Evolutionary conservation across 176 grass and related monocot genomes (phyloP), one percentile per base, ranked within the genome.

Genomic region (Aegilops tauschii): DNA sequence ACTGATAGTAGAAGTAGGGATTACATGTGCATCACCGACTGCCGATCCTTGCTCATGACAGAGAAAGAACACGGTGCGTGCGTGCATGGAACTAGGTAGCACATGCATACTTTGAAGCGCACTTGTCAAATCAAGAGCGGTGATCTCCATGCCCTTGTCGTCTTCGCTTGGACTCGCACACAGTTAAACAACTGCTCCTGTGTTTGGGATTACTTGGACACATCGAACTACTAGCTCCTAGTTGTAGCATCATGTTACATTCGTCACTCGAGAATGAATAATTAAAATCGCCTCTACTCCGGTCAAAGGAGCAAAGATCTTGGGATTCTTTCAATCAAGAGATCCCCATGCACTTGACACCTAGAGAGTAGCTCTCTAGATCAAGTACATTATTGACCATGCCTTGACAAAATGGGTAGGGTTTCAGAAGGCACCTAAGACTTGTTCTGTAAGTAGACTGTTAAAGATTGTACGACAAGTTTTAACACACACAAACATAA

Each of bases 71-170:
- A 74, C 12, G 77, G 37, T 10, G 28, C 40, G 14, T 82, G 30
- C n/a, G 63, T 88, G 71, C 70, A 62, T 42, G 70, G 77, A 63
- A 25, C 12, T 16, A 61, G 20, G 50, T 20, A 20, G 13, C 14
- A 29, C 52, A 36, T 62, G 62, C 62, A 36, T 64, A 12, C 42
- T 47, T 59, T 68, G 32, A 31, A 45, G 39, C 36, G 80, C 86
- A 47, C 35, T 72, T 72, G 74, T 84, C 74, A 84, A 88, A 54
- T 84, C 74, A 73, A 79, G 9, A 73, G 81, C 87, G 56, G 66
- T 80, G 87, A n/a, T 73, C 66, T 84, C 65, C 54, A 47, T 69
- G 86, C 73, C 13, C 20, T 62, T 82, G 83, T 89, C 47, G 68
- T 69, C 45, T 66, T 50, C 27, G 50, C 6, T 56, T 31, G 16